Evolutionary conservation across 108 stramenopile species (phyloP), one percentile per base, ranked within the genome.

Genomic region (Pseudonitzschia multiseries): DNA sequence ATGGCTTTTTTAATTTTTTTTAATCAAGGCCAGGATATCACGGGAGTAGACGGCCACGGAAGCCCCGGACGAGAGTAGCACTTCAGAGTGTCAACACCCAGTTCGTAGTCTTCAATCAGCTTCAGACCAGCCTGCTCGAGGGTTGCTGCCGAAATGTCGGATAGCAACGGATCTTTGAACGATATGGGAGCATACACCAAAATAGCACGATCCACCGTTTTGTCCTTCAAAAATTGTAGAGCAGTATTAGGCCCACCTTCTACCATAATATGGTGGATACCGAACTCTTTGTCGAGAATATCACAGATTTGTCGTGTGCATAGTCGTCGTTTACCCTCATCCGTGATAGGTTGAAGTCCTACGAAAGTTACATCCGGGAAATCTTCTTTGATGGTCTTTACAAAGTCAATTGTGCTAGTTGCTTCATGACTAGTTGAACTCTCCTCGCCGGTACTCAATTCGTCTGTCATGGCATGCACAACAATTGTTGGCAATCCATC

Each of bases 191-290:
- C 88, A 50, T 75, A 64, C 0, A 93, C 81, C 22, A 91, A 48
- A 69, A 93, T 89, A 27, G 81, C 88, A 32, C 93, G 83, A 70
- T 93, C 89, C 22, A 93, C 87, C 51, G 80, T 42, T 20, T 68
- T 22, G 33, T 81, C 82, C 29, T 82, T 26, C 10, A 93, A 70
- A 69, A 93, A 93, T 12, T 64, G 57, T 46, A 44, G 78, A 56
- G 93, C 93, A 9, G 89, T 89, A 9, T 72, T 56, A 21, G 93
- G 93, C 33, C 93, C 93, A 44, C 93, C 93, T 80, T 93, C 93
- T 41, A 93, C 88, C 88, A 93, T 89, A 14, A 91, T 70, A 73
- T 93, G 93, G n/a, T 79, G 68, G 17, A 91, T 53, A 33, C 76
- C 75, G 43, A 67, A 67, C 24, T 67, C 44, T 15, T 50, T 22